Percentiles rank a stretch among this genome's conserved stretches.
phyloP scores from a whole-genome alignment of 163 green algal species.

The Prototheca wickerhamii region DNA sequence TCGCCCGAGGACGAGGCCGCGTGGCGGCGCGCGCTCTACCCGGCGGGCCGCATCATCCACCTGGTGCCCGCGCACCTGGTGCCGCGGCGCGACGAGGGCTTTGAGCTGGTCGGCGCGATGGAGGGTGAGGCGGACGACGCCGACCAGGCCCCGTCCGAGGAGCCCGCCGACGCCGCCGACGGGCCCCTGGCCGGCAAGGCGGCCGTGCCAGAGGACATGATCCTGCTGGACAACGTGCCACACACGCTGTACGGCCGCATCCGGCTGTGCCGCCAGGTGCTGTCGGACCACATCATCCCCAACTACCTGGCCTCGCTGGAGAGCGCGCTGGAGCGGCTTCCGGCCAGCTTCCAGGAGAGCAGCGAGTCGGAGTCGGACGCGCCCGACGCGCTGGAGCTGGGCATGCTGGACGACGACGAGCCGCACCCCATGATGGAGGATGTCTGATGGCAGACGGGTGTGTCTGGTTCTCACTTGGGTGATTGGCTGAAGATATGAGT shows the following conservation, averaged over 20 bases:
- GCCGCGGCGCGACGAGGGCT: constrained; percentile 1
- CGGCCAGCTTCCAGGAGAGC: neutral
- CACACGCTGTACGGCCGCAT: constrained; percentile 63
- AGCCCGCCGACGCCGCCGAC: neutral
- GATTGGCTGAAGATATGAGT: too few relatives aligned
- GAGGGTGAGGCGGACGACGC: neutral
- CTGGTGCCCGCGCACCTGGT: constrained; percentile 56
- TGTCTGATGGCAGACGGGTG: too few relatives aligned
- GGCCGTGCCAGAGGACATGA: constrained; percentile 7
- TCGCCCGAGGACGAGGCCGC: constrained; percentile 9
- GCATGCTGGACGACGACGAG: too few relatives aligned
- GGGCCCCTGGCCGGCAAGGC: neutral
- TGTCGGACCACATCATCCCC: constrained; percentile 74
- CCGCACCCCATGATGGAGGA: too few relatives aligned
- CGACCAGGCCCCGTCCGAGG: neutral
- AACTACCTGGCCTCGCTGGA: constrained; percentile 55
- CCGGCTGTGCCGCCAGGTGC: constrained; percentile 60
- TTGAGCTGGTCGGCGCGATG: neutral
- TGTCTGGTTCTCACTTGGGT: too few relatives aligned
- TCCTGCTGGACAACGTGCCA: constrained; percentile 38
- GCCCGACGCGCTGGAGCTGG: too few relatives aligned
- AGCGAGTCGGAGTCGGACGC: too few relatives aligned
- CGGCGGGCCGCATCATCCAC: constrained; percentile 71
- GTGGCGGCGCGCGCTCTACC: constrained; percentile 59
- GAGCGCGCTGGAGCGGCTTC: neutral